Evolutionary conservation across 768 basidiomycete genomes (phyloP).

Genomic region (Amanita jacksonii): DNA sequence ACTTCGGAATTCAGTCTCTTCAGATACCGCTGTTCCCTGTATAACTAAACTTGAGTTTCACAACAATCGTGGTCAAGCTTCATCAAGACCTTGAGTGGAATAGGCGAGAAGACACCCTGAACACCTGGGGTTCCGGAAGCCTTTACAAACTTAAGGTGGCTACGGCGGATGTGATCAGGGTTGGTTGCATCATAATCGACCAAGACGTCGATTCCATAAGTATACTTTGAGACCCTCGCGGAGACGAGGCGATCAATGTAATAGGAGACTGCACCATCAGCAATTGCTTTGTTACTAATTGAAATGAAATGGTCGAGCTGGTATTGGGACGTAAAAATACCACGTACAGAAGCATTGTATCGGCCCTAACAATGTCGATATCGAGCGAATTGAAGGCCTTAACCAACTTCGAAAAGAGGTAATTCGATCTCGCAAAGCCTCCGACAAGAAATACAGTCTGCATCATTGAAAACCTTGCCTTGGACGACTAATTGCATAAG

Average conservation of each 20-base stretch:
- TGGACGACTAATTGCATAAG: background rate
- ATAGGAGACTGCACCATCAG: constrained; percentile 18
- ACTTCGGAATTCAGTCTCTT: constrained; percentile 15
- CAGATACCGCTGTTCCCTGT: constrained; percentile 17
- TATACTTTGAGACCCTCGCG: constrained; percentile 10
- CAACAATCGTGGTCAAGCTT: too few relatives aligned
- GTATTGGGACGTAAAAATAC: too few relatives aligned
- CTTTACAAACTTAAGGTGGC: background rate
- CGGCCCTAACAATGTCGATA: constrained; percentile 31
- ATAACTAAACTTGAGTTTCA: too few relatives aligned
- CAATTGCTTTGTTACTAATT: constrained; percentile 18
- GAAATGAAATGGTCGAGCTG: background rate
- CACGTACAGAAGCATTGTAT: constrained; percentile 33
- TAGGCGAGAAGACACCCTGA: constrained; percentile 8
- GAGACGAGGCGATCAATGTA: constrained; percentile 16
- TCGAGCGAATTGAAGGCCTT: constrained; percentile 22
- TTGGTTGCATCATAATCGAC: constrained; percentile 5
- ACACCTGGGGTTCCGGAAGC: constrained; percentile 8
- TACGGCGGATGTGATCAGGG: constrained; percentile 9
- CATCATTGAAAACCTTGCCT: background rate
- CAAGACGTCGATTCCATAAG: constrained; percentile 11
- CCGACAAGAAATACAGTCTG: constrained; percentile 40
- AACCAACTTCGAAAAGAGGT: constrained; percentile 34
- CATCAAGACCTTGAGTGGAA: constrained; percentile 12
- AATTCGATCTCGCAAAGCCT: constrained; percentile 43